Evolutionary conservation across 2,329 filamentous ascomycete genomes (phyloP).

Genomic region (Fusarium humuli): DNA sequence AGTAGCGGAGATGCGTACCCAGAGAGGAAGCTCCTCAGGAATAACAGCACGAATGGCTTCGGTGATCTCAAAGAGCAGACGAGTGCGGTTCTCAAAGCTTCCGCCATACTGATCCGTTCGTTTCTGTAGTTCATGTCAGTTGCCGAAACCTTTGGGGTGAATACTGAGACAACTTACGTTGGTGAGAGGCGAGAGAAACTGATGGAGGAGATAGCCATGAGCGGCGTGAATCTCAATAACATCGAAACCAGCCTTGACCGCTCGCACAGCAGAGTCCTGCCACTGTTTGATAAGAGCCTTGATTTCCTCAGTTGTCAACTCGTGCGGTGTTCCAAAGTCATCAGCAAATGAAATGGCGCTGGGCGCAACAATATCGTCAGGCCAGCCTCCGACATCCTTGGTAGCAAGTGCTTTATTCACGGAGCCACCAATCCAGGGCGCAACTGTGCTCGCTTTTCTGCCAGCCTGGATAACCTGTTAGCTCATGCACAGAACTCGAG

Average conservation of each 20-base stretch:
- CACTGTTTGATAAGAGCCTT: constrained; percentile 71
- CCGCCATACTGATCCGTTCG: constrained; percentile 75
- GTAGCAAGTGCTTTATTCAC: constrained; percentile 65
- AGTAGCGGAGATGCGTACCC: constrained; percentile 70
- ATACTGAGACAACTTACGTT: constrained; percentile 57
- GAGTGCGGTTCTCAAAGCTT: constrained; percentile 72
- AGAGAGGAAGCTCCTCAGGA: constrained; percentile 66
- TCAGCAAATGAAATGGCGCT: constrained; percentile 69
- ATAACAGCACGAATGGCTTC: constrained; percentile 63
- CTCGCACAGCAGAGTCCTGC: constrained; percentile 66
- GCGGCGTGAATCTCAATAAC: constrained; percentile 76
- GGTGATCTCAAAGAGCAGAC: constrained; percentile 68
- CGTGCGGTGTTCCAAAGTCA: constrained; percentile 71
- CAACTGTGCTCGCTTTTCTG: constrained; percentile 70
- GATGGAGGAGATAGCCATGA: constrained; percentile 74
- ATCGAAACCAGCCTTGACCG: constrained; percentile 78
- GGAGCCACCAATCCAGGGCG: constrained; percentile 69
- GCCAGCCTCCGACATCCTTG: constrained; percentile 66
- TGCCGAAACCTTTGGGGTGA: not conserved
- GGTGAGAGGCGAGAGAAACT: constrained; percentile 71
- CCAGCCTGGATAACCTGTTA: constrained; percentile 60
- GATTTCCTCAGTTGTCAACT: constrained; percentile 77
- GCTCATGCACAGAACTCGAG: not conserved
- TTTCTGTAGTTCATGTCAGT: constrained; percentile 50
- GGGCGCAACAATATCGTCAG: constrained; percentile 64